Evolutionary conservation across 306 rosid genomes (phyloP), one percentile per base, ranked within the genome.

Genomic region (Erythrophleum fordii): DNA sequence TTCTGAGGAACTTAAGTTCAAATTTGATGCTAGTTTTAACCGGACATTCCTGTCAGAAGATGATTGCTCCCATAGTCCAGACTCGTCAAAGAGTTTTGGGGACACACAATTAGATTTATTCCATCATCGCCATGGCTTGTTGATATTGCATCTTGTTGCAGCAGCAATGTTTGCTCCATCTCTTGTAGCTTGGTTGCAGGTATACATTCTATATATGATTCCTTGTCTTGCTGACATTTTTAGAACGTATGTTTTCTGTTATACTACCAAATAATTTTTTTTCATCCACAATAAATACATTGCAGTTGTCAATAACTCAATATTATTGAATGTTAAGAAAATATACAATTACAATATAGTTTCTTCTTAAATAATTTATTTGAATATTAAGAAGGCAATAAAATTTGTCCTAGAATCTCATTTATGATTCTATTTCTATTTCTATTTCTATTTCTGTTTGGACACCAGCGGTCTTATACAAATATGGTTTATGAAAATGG

Each of bases 151-250:
- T 89, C 88, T 92, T 79, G 55, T 80, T 62, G 96, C 98, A 56
- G 76, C 93, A 29, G 73, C 90, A 73, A 95, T 95, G 99, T 95
- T 95, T 93, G 90, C 85, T 41, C 97, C 98, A 39, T 93, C 99
- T 23, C 89, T 87, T 41, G 92, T 85, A 20, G 92, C 98, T 92
- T 95, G 98, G 96, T 86, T 91, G 86, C 96, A 95, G 98, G 99
- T 93, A 93, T 69, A 64, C 48, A 64, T 35, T 79, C 64, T 3
- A 34, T 49, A 14, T 73, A 35, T 11, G 41, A 73, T 69, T 80
- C 72, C 20, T 75, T 87, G 22, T 75, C 64, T 64, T 45, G 59
- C 55, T 20, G 49, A 62, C 76, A 51, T 71, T 66, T 59, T 56
- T 31, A 53, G 26, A 75, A 55, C 42, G 11, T 55, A 10, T 39